phyloP scores from a whole-genome alignment of 768 basidiomycete species.

The Suillus fuscotomentosus region DNA sequence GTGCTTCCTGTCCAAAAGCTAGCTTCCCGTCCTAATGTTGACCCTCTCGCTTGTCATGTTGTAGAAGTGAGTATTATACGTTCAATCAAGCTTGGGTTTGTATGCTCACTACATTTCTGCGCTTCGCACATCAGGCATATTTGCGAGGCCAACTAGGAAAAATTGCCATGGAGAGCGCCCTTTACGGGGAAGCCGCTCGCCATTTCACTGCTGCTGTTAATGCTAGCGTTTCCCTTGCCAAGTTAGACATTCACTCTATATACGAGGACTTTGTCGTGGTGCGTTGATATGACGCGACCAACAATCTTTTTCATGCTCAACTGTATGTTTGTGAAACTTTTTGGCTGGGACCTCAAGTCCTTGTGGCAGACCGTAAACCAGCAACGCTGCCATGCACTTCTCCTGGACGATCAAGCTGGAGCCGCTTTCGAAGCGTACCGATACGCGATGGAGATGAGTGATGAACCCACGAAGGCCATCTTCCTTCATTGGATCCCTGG shows the following conservation, averaged over 20 bases:
- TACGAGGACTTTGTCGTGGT: not conserved
- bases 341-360: not conserved
- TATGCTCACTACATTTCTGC: not conserved
- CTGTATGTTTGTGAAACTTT: not conserved
- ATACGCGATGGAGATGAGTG: slow-evolving; percentile 1
- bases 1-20: not conserved
- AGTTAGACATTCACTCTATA: not conserved
- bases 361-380: not conserved
- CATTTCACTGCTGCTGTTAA: not conserved
- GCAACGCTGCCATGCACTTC: not conserved
- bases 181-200: not conserved
- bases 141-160: not conserved
- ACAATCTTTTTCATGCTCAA: not conserved
- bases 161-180: not conserved
- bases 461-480: not conserved
- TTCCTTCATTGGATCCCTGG: not conserved
- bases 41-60: not conserved
- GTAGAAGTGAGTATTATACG: not conserved
- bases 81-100: not conserved
- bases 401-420: not conserved
- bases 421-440: not conserved
- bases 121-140: not conserved
- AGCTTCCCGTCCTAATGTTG: not conserved
- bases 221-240: not conserved
- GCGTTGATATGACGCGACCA: not conserved